Evolutionary conservation across 2,329 filamentous ascomycete species (phyloP).

Genomic region (Microsporum ferrugineum): DNA sequence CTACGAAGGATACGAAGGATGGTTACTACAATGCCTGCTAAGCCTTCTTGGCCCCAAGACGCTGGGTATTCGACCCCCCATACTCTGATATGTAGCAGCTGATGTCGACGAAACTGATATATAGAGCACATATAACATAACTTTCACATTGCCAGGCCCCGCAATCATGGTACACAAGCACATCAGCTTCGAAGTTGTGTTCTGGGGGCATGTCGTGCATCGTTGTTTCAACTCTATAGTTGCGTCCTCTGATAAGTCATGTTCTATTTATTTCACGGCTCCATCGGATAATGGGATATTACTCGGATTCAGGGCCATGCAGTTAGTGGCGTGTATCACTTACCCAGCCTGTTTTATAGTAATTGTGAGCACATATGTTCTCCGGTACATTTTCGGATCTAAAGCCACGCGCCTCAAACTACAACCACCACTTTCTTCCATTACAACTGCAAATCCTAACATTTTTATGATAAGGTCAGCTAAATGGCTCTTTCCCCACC

Average conservation of each 20-base stretch:
- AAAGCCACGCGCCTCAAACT: neutral
- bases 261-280: neutral
- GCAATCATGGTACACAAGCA: neutral
- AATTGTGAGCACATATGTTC: neutral
- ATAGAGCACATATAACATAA: neutral
- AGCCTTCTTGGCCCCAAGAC: neutral
- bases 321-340: neutral
- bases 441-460: neutral
- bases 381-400: neutral
- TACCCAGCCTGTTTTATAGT: neutral
- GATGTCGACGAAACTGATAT: neutral
- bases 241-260: neutral
- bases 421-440: neutral
- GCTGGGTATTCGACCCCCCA: neutral
- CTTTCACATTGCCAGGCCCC: neutral
- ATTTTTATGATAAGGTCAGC: neutral
- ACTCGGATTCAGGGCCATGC: neutral
- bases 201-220: neutral
- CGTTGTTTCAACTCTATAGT: neutral
- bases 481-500: neutral
- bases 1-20: neutral
- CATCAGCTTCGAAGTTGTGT: neutral
- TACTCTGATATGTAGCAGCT: neutral
- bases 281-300: neutral
- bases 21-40: neutral